phyloP scores from a whole-genome alignment of 2,329 filamentous ascomycete species.

The Cladosporium cucumerinum region DNA sequence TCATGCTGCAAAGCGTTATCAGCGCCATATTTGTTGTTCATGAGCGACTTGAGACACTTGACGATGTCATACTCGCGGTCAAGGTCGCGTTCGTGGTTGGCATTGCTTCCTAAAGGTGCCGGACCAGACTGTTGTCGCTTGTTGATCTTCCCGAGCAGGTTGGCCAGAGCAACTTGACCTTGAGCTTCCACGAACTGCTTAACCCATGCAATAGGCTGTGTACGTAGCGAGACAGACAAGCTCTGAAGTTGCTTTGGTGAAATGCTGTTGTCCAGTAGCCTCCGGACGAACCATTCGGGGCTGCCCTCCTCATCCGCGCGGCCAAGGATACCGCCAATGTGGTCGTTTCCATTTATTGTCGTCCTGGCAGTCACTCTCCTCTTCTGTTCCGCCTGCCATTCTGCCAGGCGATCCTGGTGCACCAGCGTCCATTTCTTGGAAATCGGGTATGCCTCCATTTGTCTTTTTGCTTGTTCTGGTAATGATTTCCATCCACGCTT shows the following conservation, averaged over 20 bases:
- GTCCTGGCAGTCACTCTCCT: conserved; percentile 69
- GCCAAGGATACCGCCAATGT: conserved; percentile 58
- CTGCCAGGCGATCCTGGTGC: conserved; percentile 88
- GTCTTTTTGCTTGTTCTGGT: conserved; percentile 86
- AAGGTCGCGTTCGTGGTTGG: conserved; percentile 69
- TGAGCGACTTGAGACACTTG: conserved; percentile 93
- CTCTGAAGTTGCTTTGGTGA: conserved; percentile 88
- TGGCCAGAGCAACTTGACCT: conserved; percentile 92
- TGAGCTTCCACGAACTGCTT: conserved; percentile 95
- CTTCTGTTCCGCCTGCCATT: conserved; percentile 93
- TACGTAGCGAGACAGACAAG: conserved; percentile 88
- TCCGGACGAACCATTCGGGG: conserved; percentile 96
- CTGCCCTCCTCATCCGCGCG: conserved; percentile 91
- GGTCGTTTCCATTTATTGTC: conserved; percentile 57
- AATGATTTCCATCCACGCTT: conserved; percentile 97
- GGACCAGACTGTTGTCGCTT: conserved; percentile 75
- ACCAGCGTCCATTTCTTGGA: conserved; percentile 97
- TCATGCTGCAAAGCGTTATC: conserved; percentile 91
- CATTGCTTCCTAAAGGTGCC: conserved; percentile 53
- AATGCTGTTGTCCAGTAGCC: conserved; percentile 93
- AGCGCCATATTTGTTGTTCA: conserved; percentile 99
- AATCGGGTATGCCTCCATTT: conserved; percentile 94
- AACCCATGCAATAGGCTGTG: conserved; percentile 96
- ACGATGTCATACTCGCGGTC: conserved; percentile 95
- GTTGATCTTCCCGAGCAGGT: conserved; percentile 90